These are phyloP conservation scores for Allium fistulosum DNA, from an alignment of 106 monocot genomes.

Conservation along the genomic window DNA sequence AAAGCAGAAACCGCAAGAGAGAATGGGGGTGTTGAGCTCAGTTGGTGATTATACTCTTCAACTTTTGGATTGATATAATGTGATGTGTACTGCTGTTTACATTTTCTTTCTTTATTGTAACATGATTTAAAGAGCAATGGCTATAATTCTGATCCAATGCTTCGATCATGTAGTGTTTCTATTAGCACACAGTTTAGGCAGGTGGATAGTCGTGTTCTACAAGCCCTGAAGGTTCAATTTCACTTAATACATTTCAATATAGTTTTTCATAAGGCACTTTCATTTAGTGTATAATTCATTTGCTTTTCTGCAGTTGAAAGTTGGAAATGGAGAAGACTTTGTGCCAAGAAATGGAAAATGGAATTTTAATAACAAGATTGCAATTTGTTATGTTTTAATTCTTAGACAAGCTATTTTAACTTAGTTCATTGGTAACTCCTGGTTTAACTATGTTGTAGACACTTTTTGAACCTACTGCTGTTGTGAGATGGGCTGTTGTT, in stretches of 20 bases:
- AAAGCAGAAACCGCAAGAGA: no score
- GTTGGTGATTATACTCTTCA: slow-evolving; percentile 15
- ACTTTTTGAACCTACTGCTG: slow-evolving; percentile 29
- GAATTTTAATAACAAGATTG: slow-evolving; percentile 96
- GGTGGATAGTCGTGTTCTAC: slow-evolving; percentile 76
- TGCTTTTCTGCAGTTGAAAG: slow-evolving; percentile 49
- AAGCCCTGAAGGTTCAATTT: slow-evolving; percentile 58
- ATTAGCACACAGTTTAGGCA: slow-evolving; percentile 59
- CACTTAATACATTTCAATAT: neutral
- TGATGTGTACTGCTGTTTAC: no score
- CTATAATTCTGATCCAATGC: slow-evolving; percentile 80
- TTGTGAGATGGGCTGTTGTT: slow-evolving; percentile 66
- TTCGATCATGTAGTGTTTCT: slow-evolving; percentile 55
- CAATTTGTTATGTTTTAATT: neutral
- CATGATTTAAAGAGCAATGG: slow-evolving; percentile 58
- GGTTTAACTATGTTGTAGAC: slow-evolving; percentile 26
- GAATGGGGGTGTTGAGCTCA: slow-evolving; percentile 61
- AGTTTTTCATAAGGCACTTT: neutral
- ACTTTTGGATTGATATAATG: no score
- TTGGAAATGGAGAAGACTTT: slow-evolving; percentile 84
- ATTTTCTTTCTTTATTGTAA: neutral
- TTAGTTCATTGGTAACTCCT: neutral
- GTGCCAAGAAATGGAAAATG: slow-evolving; percentile 75
- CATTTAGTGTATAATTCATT: neutral
- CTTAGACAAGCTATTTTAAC: neutral